Base-by-base conservation (phyloP, 2,329 filamentous ascomycete genomes). In the Penicillium palitans region DNA sequence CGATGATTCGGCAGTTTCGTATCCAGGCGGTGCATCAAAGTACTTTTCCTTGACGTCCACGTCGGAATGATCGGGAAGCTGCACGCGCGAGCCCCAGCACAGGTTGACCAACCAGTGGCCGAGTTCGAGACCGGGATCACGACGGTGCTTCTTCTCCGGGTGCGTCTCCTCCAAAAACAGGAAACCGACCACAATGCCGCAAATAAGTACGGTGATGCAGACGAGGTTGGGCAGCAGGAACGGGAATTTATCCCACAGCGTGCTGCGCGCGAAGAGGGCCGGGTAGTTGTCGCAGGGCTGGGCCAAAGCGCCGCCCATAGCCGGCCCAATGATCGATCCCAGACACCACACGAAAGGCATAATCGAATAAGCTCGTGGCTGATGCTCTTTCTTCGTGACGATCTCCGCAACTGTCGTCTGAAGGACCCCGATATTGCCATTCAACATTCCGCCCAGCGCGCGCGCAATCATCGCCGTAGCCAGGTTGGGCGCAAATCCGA, bases 311-410 rank as follows among this genome's bases (percentile, higher is more conserved):
- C 95, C 95, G 70, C 95, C 95, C 71, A 98, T 89, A 72, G 90
- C 90, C 48, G 93, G 93, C 35, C 95, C 95, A 66, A 97, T 83
- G 68, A 98, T 96, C 29, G 93, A 96, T 82, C 95, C 95, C 70
- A 99, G 83, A 72, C 93, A 97, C 95, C 95, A 99, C 27, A 98
- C 91, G 73, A 96, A 91, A 7, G 95, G 95, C 92, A 99, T 97
- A 66, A 98, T 93, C 13, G 93, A 91, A 78, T 96, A 99, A 50
- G 93, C 95, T 68, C 91, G 90, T 66, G 93, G 90, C 75, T 98
- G 93, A 73, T 98, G 92, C 74, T 93, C 90, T 77, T 96, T 96
- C 60, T 90, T 88, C 4, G 91, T 96, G 27, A 98, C 89, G 60
- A 99, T 83, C 75, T 99, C 95, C 19, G 91, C 91, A 39, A 99